Evolutionary conservation across 1,139 yeast species (phyloP).

Genomic region (Candida neerlandica): DNA sequence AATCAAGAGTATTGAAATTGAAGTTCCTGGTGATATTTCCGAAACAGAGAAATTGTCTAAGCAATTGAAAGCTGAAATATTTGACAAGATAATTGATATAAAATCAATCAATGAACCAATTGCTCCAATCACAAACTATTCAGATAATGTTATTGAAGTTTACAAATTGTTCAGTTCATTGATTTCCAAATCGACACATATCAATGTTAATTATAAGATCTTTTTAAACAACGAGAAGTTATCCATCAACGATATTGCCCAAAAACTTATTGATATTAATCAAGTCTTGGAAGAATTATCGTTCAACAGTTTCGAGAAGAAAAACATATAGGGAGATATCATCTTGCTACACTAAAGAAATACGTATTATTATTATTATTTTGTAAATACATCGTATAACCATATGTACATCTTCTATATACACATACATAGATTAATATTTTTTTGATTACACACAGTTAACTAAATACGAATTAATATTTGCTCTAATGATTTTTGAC

Average conservation of each 20-base stretch:
- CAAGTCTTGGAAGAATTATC: constrained; percentile 48
- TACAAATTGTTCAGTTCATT: constrained; percentile 38
- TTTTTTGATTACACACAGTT: constrained; percentile 9
- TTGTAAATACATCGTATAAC: not conserved
- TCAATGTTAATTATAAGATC: constrained; percentile 41
- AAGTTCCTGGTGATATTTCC: constrained; percentile 33
- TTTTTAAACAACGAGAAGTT: constrained; percentile 40
- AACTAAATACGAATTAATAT: constrained; percentile 38
- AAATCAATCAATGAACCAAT: constrained; percentile 31
- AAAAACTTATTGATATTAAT: constrained; percentile 46
- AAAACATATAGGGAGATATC: constrained; percentile 20
- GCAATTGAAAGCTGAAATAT: constrained; percentile 30
- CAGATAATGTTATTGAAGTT: constrained; percentile 33
- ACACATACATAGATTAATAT: not conserved
- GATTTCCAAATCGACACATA: constrained; percentile 40
- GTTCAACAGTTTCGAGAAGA: constrained; percentile 22
- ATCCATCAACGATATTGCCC: constrained; percentile 36
- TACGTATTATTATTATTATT: not conserved
- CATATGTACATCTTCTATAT: not conserved
- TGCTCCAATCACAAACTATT: constrained; percentile 26
- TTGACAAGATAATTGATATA: constrained; percentile 34
- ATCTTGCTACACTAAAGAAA: no score
- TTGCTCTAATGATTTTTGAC: constrained; percentile 48
- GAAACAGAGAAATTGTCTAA: constrained; percentile 32
- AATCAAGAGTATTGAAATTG: constrained; percentile 47